These are phyloP conservation scores for Colletotrichum sp. DNA, from an alignment of 2,329 filamentous ascomycete species.

Conservation along the genomic window DNA sequence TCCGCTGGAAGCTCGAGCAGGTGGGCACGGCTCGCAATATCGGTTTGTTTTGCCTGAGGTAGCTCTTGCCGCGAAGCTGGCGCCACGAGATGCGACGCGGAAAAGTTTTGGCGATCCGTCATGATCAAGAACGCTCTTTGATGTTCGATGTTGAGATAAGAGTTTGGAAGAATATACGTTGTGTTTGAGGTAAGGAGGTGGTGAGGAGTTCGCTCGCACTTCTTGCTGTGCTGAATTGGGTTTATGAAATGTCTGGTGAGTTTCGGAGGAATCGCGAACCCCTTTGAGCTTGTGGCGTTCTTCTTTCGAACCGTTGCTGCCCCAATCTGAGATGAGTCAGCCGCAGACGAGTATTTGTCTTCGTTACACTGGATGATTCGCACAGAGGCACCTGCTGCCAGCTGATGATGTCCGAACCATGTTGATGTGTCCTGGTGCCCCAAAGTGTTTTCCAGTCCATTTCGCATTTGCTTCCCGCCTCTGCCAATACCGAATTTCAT, in stretches of 20 bases:
- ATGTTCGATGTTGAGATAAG: not conserved
- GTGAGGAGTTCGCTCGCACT: not conserved
- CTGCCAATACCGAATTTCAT: not conserved
- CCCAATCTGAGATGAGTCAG: not conserved
- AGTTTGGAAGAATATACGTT: not conserved
- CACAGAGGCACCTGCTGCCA: not conserved
- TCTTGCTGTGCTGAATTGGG: not conserved
- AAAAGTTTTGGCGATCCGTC: accelerated
- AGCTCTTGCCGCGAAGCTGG: not conserved
- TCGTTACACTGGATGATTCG: not conserved
- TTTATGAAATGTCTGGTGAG: not conserved
- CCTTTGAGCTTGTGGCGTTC: not conserved
- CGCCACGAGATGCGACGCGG: not conserved
- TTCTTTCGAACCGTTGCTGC: not conserved
- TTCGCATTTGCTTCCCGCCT: too few relatives aligned
- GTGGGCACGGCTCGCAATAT: not conserved
- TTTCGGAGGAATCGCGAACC: not conserved
- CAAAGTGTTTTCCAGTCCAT: not conserved
- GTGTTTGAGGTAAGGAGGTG: not conserved
- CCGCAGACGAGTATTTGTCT: not conserved
- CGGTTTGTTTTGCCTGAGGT: accelerated
- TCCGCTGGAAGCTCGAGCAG: not conserved
- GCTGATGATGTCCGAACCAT: not conserved
- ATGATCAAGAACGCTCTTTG: not conserved
- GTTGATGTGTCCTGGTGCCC: not conserved